Conservation (phyloP, 2,329 filamentous ascomycete genomes). For the Colletotrichum costaricense region DNA sequence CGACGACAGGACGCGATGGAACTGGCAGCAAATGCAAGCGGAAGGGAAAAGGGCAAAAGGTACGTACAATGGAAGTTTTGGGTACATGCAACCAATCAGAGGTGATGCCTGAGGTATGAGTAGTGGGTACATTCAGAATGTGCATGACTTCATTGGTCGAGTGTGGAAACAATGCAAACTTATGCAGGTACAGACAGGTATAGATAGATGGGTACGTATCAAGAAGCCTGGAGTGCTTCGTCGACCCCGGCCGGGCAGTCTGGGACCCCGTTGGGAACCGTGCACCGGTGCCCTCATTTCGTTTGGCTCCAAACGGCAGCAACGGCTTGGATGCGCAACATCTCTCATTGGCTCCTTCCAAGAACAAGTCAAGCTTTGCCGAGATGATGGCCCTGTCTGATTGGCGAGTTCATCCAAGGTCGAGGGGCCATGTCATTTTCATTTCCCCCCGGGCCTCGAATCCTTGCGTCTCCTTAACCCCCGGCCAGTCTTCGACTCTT, state of each 20-base stretch:
- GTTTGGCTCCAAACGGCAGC: conserved; percentile 12
- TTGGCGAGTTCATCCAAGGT: conserved; percentile 19
- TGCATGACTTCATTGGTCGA: conserved; percentile 18
- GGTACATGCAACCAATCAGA: conserved; percentile 7
- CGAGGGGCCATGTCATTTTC: conserved; percentile 14
- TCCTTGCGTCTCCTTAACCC: conserved; percentile 4
- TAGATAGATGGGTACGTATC: too few species aligned
- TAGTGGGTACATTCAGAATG: background rate
- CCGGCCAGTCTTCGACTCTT: background rate
- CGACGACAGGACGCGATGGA: background rate
- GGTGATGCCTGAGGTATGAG: background rate
- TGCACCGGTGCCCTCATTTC: conserved; percentile 27
- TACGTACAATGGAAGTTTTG: background rate
- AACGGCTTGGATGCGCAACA: conserved; percentile 23
- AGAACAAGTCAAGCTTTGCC: conserved; percentile 33
- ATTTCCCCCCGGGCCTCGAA: conserved; percentile 28
- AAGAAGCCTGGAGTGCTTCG: background rate
- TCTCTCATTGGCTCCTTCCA: conserved; percentile 24
- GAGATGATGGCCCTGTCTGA: conserved; percentile 33
- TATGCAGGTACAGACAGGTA: conserved; percentile 28
- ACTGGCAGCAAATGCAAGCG: background rate
- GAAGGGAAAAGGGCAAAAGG: background rate
- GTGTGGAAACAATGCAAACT: conserved; percentile 25
- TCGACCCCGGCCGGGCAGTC: background rate
- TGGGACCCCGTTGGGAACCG: background rate